Conservation (phyloP, 495 filamentous ascomycete species). For the Penicillium ucsense region DNA sequence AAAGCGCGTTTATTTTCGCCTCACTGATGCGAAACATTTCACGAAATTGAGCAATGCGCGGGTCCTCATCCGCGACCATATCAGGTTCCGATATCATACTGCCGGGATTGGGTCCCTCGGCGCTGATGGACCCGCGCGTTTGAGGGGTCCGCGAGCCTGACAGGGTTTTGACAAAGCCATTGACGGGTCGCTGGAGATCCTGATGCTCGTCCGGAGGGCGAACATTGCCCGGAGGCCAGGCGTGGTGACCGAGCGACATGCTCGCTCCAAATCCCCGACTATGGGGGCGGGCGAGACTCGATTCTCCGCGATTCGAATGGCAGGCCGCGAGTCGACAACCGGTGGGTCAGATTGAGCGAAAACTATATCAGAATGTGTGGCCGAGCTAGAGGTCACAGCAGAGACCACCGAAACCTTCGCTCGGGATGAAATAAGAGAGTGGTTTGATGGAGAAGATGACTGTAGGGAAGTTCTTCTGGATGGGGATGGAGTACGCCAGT, state of each 20-base stretch:
- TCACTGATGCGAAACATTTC: slow-evolving; percentile 51
- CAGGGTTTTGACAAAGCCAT: slow-evolving; percentile 37
- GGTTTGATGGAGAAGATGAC: slow-evolving; percentile 33
- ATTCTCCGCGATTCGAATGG: slow-evolving; percentile 38
- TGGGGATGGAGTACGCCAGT: slow-evolving; percentile 33
- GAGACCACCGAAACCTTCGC: slow-evolving; percentile 22
- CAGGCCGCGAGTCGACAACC: slow-evolving; percentile 22
- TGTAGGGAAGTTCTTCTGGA: slow-evolving; percentile 33
- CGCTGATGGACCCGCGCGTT: slow-evolving; percentile 39
- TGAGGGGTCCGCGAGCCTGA: slow-evolving; percentile 41
- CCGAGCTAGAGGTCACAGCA: slow-evolving; percentile 7
- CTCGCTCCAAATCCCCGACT: slow-evolving; percentile 42
- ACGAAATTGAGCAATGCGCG: slow-evolving; percentile 50
- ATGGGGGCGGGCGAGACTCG: slow-evolving; percentile 39
- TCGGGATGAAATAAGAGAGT: slow-evolving; percentile 27
- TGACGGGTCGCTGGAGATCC: slow-evolving; percentile 35
- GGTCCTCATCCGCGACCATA: slow-evolving; percentile 52
- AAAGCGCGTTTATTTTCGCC: slow-evolving; percentile 48
- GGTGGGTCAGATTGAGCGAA: slow-evolving; percentile 14
- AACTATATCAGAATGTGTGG: slow-evolving; percentile 28
- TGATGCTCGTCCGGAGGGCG: slow-evolving; percentile 37
- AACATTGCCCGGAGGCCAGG: slow-evolving; percentile 40
- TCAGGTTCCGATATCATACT: slow-evolving; percentile 42
- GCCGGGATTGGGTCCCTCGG: slow-evolving; percentile 36
- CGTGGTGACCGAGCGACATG: slow-evolving; percentile 44